Conservation (phyloP, 331 rosid species). For the Pyracantha coccinea region DNA sequence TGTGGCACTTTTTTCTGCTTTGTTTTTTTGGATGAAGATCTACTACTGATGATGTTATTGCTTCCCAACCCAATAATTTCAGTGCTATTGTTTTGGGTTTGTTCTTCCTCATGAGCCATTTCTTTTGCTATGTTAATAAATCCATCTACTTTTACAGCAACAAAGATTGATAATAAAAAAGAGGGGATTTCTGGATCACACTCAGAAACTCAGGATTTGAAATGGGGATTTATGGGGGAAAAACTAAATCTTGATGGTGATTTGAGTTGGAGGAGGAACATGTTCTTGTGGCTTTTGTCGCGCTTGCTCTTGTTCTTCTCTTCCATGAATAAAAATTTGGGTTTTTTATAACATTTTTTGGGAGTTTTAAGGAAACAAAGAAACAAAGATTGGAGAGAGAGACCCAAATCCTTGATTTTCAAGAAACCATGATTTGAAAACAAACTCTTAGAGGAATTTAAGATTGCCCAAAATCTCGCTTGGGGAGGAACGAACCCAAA, state of each 20-base stretch:
- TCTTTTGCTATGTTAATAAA: slow-evolving; percentile 5
- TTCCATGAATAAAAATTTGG: neutral
- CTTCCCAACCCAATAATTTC: slow-evolving; percentile 7
- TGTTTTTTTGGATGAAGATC: slow-evolving; percentile 43
- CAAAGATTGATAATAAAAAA: neutral
- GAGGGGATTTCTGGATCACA: neutral
- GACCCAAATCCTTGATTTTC: slow-evolving; percentile 5
- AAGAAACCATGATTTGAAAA: slow-evolving; percentile 20
- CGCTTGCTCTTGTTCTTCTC: neutral
- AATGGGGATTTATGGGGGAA: neutral
- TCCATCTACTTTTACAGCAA: slow-evolving; percentile 22
- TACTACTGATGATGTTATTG: slow-evolving; percentile 8
- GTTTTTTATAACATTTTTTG: neutral
- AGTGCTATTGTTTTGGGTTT: slow-evolving; percentile 21
- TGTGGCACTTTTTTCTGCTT: slow-evolving; percentile 69
- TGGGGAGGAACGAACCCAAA: slow-evolving; percentile 32
- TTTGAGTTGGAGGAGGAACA: neutral
- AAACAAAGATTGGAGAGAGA: slow-evolving; percentile 21
- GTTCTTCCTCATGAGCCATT: slow-evolving; percentile 48
- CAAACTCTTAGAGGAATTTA: slow-evolving; percentile 5
- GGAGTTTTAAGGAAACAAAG: slow-evolving; percentile 11
- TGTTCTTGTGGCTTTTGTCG: neutral
- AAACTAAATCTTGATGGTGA: neutral
- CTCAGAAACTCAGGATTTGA: slow-evolving; percentile 5
- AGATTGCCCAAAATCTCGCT: slow-evolving; percentile 27